phyloP scores from a whole-genome alignment of 2,329 filamentous ascomycete genomes.

The Calonectria hawksworthii region DNA sequence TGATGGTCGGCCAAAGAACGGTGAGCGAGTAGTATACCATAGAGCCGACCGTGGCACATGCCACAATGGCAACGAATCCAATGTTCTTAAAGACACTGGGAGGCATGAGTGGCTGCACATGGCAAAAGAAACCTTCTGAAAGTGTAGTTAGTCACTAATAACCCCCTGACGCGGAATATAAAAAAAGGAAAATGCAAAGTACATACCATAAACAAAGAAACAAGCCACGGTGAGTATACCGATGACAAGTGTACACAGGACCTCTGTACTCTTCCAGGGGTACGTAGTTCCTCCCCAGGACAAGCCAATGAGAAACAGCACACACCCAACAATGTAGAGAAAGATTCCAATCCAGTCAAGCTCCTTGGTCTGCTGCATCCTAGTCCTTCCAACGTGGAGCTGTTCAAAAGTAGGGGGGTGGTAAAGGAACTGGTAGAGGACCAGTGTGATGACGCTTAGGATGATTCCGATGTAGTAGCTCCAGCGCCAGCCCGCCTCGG shows the following conservation, averaged over 20 bases:
- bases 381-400: slow-evolving; percentile 56
- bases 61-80: slow-evolving; percentile 56
- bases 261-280: slow-evolving; percentile 57
- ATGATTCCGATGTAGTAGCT: slow-evolving; percentile 64
- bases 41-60: slow-evolving; percentile 55
- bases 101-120: slow-evolving; percentile 57
- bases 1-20: slow-evolving; percentile 60
- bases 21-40: slow-evolving; percentile 62
- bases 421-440: slow-evolving; percentile 61
- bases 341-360: slow-evolving; percentile 62
- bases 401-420: slow-evolving; percentile 61
- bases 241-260: slow-evolving; percentile 54
- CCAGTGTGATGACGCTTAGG: slow-evolving; percentile 54
- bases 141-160: slow-evolving; percentile 6
- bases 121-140: slow-evolving; percentile 52
- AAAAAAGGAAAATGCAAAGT: neutral
- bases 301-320: slow-evolving; percentile 60
- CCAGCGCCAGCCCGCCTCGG: slow-evolving; percentile 61
- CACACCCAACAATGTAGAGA: slow-evolving; percentile 56
- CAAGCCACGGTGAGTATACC: slow-evolving; percentile 51
- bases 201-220: slow-evolving; percentile 55
- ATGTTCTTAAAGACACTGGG: slow-evolving; percentile 57
- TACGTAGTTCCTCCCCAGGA: slow-evolving; percentile 58
- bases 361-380: slow-evolving; percentile 54
- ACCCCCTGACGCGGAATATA: neutral